These are phyloP conservation scores for Polygonum aviculare DNA, from an alignment of 148 eudicot genomes.

Conservation along the genomic window DNA sequence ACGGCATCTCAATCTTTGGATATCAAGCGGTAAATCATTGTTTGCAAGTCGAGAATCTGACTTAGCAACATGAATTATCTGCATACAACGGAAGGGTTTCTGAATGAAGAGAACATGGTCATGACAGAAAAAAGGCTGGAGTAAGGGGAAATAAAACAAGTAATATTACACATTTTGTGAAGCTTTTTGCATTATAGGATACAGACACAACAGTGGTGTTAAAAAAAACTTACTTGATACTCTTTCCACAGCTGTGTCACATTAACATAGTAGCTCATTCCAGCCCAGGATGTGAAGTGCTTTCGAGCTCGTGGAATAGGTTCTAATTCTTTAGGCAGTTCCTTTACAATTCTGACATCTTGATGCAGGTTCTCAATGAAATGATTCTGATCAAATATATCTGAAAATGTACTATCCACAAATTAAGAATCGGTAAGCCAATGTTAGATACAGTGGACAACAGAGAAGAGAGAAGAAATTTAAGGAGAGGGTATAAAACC, in stretches of 20 bases:
- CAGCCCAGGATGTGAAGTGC: constrained; percentile 83
- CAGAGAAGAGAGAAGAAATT: neutral
- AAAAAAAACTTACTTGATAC: constrained; percentile 39
- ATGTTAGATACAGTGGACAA: constrained; percentile 11
- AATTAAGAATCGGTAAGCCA: constrained; percentile 9
- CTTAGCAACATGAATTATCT: constrained; percentile 91
- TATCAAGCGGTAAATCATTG: constrained; percentile 85
- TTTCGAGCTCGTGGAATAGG: constrained; percentile 81
- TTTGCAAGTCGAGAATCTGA: constrained; percentile 95
- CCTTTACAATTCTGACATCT: constrained; percentile 70
- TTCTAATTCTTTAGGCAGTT: constrained; percentile 64
- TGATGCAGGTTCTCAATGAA: constrained; percentile 50
- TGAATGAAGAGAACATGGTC: neutral
- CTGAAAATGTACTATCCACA: constrained; percentile 60
- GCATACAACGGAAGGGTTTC: constrained; percentile 1
- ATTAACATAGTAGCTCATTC: constrained; percentile 74
- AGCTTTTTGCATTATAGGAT: neutral
- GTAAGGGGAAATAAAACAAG: neutral
- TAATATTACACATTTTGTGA: neutral
- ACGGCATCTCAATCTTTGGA: constrained; percentile 86
- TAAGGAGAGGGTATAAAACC: constrained; percentile 32
- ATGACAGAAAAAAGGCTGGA: neutral
- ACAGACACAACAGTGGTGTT: neutral
- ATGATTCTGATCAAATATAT: constrained; percentile 68
- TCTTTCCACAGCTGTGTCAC: constrained; percentile 71